phyloP scores from a whole-genome alignment of 257 asterid genomes.

The Salvia rosmarinus region DNA sequence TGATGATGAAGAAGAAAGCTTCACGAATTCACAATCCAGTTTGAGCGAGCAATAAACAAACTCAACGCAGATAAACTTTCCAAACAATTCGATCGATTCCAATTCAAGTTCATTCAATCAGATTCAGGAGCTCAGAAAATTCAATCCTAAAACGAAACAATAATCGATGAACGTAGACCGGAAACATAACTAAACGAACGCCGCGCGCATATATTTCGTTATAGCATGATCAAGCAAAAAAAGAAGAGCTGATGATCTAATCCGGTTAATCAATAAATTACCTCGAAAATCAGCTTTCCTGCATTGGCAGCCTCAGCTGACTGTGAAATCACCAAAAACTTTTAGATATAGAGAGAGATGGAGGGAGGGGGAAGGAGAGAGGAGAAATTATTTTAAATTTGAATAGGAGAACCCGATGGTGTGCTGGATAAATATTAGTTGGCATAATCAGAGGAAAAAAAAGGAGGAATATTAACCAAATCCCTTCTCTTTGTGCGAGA shows the following conservation, averaged over 20 bases:
- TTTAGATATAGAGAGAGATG: constrained; percentile 2
- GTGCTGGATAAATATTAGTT: constrained; percentile 27
- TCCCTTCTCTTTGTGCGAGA: neutral
- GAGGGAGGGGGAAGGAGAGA: constrained; percentile 7
- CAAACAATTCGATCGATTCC: constrained; percentile 28
- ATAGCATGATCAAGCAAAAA: constrained; percentile 16
- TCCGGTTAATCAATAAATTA: constrained; percentile 23
- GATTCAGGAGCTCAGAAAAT: constrained; percentile 1
- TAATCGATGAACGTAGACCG: neutral
- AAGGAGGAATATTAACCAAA: neutral
- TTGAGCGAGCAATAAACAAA: constrained; percentile 2
- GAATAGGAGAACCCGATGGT: constrained; percentile 33
- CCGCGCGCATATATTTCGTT: neutral
- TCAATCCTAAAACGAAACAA: neutral
- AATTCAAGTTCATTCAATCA: constrained; percentile 15
- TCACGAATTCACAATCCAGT: constrained; percentile 1
- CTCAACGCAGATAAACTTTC: constrained; percentile 16
- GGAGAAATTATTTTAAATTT: constrained; percentile 24
- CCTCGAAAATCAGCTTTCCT: constrained; percentile 36
- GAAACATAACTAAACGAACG: neutral
- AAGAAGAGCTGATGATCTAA: neutral
- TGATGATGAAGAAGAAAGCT: neutral
- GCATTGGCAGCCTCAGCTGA: constrained; percentile 35
- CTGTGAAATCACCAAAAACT: constrained; percentile 20
- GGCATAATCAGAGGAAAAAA: constrained; percentile 15